A percentile compares a stretch with the other conserved stretches of the same genome.
Evolutionary conservation across 2,329 filamentous ascomycete genomes (phyloP).

Genomic region (Paracorniculantispora psalliotae): DNA sequence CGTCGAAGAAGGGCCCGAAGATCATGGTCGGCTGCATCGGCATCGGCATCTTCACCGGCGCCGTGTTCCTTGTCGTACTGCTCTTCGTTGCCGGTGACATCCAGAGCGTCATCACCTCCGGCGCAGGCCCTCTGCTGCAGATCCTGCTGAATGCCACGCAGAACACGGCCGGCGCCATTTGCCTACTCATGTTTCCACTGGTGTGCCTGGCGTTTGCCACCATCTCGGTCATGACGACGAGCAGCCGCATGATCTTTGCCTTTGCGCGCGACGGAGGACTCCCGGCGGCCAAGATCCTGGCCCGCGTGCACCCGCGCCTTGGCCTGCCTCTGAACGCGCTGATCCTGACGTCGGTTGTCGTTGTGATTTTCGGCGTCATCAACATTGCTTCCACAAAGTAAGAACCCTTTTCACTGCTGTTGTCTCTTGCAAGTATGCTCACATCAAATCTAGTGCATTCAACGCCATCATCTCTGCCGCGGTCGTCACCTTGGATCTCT

Average conservation of each 20-base stretch:
- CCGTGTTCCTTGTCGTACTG: conserved; percentile 56
- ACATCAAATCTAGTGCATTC: conserved; percentile 46
- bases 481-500: conserved; percentile 66
- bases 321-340: conserved; percentile 64
- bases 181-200: conserved; percentile 62
- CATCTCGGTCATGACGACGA: conserved; percentile 61
- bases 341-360: conserved; percentile 52
- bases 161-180: conserved; percentile 56
- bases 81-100: conserved; percentile 60
- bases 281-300: conserved; percentile 55
- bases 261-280: conserved; percentile 62
- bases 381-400: conserved; percentile 59
- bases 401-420: no score
- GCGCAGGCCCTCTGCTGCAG: conserved; percentile 54
- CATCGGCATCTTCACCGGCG: conserved; percentile 59
- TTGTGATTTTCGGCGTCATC: conserved; percentile 64
- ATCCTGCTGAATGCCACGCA: conserved; percentile 59
- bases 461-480: conserved; percentile 67
- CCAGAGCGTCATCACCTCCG: conserved; percentile 47
- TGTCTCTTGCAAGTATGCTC: no score
- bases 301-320: conserved; percentile 55
- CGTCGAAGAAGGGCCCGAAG: conserved; percentile 26
- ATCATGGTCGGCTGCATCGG: conserved; percentile 51
- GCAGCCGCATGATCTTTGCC: conserved; percentile 61
- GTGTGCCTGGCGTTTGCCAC: conserved; percentile 60